Conservation (phyloP, 2,329 filamentous ascomycete species). For the Harringtonia lauricola region DNA sequence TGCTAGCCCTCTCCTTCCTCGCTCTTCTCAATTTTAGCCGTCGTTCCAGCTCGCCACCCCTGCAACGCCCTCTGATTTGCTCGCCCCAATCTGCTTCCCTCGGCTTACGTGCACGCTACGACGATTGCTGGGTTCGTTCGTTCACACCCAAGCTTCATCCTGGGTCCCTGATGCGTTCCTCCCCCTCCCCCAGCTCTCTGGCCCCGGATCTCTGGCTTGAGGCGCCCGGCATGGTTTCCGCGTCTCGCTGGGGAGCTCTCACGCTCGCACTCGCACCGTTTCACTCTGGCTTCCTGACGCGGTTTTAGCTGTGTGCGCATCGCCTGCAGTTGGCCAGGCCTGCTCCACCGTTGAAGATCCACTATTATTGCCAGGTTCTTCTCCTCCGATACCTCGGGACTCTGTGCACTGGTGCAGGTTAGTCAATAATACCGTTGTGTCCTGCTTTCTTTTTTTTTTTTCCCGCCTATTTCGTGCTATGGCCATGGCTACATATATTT, state of each 20-base stretch:
- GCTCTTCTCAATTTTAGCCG: conserved; percentile 11
- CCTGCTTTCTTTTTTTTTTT: no score
- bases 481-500: no score
- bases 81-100: not conserved
- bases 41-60: conserved; percentile 12
- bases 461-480: no score
- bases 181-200: no score
- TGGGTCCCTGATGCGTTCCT: no score
- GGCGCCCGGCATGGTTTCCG: no score
- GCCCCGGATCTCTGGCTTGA: no score
- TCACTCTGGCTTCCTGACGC: no score
- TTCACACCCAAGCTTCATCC: no score
- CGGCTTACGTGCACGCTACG: not conserved
- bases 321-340: not conserved
- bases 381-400: not conserved
- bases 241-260: conserved; percentile 12
- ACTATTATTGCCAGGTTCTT: not conserved
- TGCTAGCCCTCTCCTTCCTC: not conserved
- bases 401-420: no score
- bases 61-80: conserved; percentile 18
- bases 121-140: no score
- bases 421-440: no score
- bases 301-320: not conserved
- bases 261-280: not conserved
- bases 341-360: not conserved